Evolutionary conservation across 2,329 filamentous ascomycete species (phyloP), one percentile per base, ranked within the genome.

Genomic region (Xylariaceae sp.): DNA sequence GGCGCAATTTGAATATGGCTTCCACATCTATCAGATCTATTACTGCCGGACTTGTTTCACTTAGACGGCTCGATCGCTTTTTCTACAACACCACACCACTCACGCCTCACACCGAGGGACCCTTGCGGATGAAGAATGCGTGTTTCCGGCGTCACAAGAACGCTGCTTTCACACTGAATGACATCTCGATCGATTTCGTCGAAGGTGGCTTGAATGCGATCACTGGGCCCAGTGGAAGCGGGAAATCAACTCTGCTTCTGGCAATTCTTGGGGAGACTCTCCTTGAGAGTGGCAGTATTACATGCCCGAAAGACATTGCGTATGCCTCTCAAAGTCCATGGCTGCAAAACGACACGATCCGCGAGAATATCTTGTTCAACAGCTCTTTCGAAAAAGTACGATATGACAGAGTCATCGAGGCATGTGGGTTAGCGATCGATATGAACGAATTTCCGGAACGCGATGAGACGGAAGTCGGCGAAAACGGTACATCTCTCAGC

Each of bases 271-370:
- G 79, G 11, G 78, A 82, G 61, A 78, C 77, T 1, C 68, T 78
- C 42, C 61, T 77, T 22, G 75, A 78, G 46, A 56, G 56, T 3
- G 79, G 78, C 14, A 61, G 63, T 14, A 70, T 81, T 15, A 75
- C 73, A 3, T 70, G 73, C 6, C 76, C 77, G 1, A 66, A 67
- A 17, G 78, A 81, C 48, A 69, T 82, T 27, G 79, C 77, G 0
- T 83, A 77, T 62, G 77, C 78, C 6, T 79, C 79, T 1, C 80
- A 82, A 51, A 76, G 75, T 2, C 67, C 79, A 0, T 82, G 79
- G 79, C 66, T 82, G 5, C 78, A 81, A 57, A 81, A 80, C 47
- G 76, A 76, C 31, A 78, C 76, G 0, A 72, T 82, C 39, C 71
- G 71, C 39, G 72, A 76, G 39, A 82, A 82, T 45, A 75, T 82